phyloP scores from a whole-genome alignment of 441 rosid genomes.

The Omphalea diandra region DNA sequence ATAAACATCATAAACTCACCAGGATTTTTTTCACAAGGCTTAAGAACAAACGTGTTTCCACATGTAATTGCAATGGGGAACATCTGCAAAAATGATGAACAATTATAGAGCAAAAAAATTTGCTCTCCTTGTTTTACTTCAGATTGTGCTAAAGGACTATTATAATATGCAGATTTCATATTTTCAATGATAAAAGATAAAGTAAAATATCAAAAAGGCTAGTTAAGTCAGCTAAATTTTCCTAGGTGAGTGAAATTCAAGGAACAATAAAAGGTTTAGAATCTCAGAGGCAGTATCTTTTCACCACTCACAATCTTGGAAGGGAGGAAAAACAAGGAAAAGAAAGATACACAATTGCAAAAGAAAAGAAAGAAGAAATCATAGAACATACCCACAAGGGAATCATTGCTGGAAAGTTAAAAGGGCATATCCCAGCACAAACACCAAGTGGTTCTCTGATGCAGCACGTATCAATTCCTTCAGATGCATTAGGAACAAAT shows the following conservation, averaged over 20 bases:
- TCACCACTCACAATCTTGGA: not conserved
- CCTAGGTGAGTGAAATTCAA: not conserved
- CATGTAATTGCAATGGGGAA: constrained; percentile 29
- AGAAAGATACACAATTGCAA: constrained; percentile 7
- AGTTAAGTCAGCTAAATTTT: not conserved
- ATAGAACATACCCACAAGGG: constrained; percentile 50
- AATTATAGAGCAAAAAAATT: not conserved
- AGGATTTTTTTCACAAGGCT: constrained; percentile 30
- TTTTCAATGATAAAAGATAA: constrained; percentile 1
- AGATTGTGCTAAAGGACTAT: not conserved
- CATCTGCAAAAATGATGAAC: constrained; percentile 17
- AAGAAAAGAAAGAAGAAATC: constrained; percentile 12
- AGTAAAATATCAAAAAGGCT: not conserved
- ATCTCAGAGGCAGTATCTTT: not conserved
- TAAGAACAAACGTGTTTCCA: constrained; percentile 31
- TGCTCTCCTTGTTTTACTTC: not conserved
- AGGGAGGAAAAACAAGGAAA: not conserved
- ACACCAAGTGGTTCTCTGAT: constrained; percentile 56
- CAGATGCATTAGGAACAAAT: constrained; percentile 50
- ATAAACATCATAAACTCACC: constrained; percentile 13
- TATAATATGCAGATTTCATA: not conserved
- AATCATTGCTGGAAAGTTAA: constrained; percentile 48
- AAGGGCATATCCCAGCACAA: constrained; percentile 57
- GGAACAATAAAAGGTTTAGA: not conserved
- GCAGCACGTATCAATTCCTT: constrained; percentile 53